Conservation (phyloP, 2,329 filamentous ascomycete species). For the Beauveria rudraprayagi region DNA sequence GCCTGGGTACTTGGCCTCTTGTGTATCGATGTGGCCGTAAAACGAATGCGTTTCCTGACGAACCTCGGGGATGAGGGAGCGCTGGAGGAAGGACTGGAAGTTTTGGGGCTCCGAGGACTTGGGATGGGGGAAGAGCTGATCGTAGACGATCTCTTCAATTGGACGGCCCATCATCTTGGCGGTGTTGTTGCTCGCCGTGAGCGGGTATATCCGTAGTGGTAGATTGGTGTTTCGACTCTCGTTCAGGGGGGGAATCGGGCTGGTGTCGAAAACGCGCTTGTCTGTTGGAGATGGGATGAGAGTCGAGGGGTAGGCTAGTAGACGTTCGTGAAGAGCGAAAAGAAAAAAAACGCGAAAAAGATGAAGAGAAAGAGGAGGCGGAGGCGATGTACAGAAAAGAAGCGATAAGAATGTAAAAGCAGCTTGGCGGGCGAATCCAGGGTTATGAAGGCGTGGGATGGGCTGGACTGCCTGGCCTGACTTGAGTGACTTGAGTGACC, state of each 20-base stretch:
- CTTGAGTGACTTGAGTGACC: background rate
- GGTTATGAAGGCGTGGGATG: constrained; percentile 7
- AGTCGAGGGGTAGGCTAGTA: background rate
- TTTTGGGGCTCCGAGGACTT: constrained; percentile 60
- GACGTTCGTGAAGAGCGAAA: background rate
- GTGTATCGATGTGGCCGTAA: constrained; percentile 70
- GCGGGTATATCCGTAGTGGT: background rate
- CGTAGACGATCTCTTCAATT: constrained; percentile 66
- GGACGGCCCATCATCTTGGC: constrained; percentile 61
- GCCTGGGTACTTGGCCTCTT: constrained; percentile 74
- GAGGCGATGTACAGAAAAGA: background rate
- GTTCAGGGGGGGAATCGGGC: background rate
- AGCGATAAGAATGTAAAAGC: background rate
- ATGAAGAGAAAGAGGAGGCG: background rate
- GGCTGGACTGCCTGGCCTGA: background rate
- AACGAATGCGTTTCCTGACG: constrained; percentile 71
- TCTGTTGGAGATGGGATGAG: background rate
- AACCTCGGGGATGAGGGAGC: constrained; percentile 67
- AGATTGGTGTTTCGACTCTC: too few species aligned
- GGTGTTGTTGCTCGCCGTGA: constrained; percentile 4
- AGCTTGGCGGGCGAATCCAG: constrained; percentile 1
- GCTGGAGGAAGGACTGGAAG: constrained; percentile 62
- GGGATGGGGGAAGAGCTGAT: constrained; percentile 62
- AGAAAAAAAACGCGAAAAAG: background rate
- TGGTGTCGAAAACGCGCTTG: background rate